A percentile compares a stretch with the other conserved stretches of the same genome.
These are phyloP conservation scores for Didymella glomerata DNA, from an alignment of 2,329 filamentous ascomycete species.

Conservation along the genomic window DNA sequence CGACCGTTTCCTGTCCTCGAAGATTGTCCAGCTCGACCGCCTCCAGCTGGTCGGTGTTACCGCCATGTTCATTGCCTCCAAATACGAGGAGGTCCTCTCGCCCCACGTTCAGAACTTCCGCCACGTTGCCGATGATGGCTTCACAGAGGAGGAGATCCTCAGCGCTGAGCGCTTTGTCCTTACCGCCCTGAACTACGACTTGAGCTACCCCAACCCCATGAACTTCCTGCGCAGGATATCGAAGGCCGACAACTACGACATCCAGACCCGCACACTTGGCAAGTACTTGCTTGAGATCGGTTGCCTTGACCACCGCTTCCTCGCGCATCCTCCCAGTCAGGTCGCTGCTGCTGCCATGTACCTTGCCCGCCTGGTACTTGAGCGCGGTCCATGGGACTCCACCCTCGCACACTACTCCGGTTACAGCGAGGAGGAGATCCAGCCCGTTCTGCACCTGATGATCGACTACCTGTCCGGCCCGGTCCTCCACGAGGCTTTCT, in stretches of 20 bases:
- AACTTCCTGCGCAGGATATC: conserved; percentile 99
- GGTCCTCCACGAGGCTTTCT: conserved; percentile 94
- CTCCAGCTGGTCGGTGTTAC: conserved; percentile 97
- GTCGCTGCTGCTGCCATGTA: conserved; percentile 96
- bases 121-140: conserved; percentile 95
- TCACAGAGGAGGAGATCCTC: conserved; percentile 92
- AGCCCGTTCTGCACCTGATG: conserved; percentile 92
- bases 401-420: conserved; percentile 91
- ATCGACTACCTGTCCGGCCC: conserved; percentile 93
- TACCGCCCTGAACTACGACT: conserved; percentile 89
- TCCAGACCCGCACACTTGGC: conserved; percentile 93
- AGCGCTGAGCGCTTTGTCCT: conserved; percentile 97
- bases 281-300: conserved; percentile 99
- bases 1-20: conserved; percentile 93
- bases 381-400: conserved; percentile 89
- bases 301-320: conserved; percentile 92
- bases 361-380: conserved; percentile 86
- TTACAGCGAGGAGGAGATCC: conserved; percentile 90
- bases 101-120: conserved; percentile 97
- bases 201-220: conserved; percentile 99
- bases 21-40: conserved; percentile 94
- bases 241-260: conserved; percentile 99
- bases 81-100: conserved; percentile 97
- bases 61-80: conserved; percentile 99
- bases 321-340: conserved; percentile 87